Evolutionary conservation across 768 basidiomycete genomes (phyloP).

Genomic region (Auriscalpium orientale): DNA sequence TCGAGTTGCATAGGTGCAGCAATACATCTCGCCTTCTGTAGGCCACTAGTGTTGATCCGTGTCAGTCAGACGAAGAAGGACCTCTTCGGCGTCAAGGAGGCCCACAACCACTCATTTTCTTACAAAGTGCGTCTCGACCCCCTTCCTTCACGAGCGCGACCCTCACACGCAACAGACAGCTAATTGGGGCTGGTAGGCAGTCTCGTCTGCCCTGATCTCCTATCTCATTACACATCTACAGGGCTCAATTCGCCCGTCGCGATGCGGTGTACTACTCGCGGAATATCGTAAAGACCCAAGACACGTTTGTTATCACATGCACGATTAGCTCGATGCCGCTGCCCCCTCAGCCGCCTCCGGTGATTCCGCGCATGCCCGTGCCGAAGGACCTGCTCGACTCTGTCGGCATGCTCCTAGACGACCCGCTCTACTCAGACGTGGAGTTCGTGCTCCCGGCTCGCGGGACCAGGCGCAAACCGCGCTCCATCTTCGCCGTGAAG

Average conservation of each 20-base stretch:
- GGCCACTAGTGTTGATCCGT: neutral
- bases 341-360: conserved; percentile 37
- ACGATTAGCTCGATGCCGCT: conserved; percentile 66
- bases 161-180: conserved; percentile 43
- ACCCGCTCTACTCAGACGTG: conserved; percentile 80
- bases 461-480: conserved; percentile 28
- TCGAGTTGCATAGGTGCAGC: conserved; percentile 66
- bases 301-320: conserved; percentile 71
- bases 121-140: conserved; percentile 39
- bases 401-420: conserved; percentile 69
- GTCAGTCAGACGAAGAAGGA: conserved; percentile 39
- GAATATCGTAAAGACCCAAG: conserved; percentile 41
- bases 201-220: too few relatives aligned
- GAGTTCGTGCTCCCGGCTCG: conserved; percentile 64
- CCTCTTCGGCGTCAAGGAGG: conserved; percentile 64
- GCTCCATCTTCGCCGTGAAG: conserved; percentile 60
- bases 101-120: conserved; percentile 75
- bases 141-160: neutral
- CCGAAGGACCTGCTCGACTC: conserved; percentile 62
- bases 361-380: conserved; percentile 43
- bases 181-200: conserved; percentile 77
- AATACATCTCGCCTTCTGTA: too few relatives aligned
- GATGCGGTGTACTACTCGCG: conserved; percentile 62
- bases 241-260: conserved; percentile 75
- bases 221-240: conserved; percentile 16